Percentiles rank a stretch among this genome's conserved stretches.
These are phyloP conservation scores for Balamuthia mandrillaris DNA, from an alignment of 208 protist species.

Conservation along the genomic window DNA sequence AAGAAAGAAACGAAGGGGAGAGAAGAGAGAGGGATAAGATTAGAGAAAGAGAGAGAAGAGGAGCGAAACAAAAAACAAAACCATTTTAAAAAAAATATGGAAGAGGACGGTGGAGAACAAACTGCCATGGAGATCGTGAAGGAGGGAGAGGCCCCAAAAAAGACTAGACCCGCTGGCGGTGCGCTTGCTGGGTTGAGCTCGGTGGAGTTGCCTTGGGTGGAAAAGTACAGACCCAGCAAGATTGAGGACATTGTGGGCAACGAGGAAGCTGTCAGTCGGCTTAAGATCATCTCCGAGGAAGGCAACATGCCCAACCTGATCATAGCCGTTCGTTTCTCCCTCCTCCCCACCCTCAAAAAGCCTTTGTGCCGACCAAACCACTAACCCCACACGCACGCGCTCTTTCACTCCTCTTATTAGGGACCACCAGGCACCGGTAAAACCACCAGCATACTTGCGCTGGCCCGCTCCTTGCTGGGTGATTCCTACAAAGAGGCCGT, in stretches of 20 bases:
- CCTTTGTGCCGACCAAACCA: too few species aligned
- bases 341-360: not conserved
- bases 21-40: too few species aligned
- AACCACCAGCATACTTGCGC: conserved; percentile 94
- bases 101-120: too few species aligned
- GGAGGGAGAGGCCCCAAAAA: too few species aligned
- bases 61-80: too few species aligned
- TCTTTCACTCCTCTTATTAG: not conserved
- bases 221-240: conserved; percentile 95
- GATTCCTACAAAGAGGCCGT: conserved; percentile 87
- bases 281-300: conserved; percentile 87
- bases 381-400: not conserved
- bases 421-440: conserved; percentile 88
- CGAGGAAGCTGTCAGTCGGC: conserved; percentile 88
- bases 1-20: too few species aligned
- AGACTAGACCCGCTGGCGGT: too few species aligned
- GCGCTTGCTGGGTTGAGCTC: too few species aligned
- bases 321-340: conserved; percentile 69
- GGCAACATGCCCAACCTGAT: conserved; percentile 98
- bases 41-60: too few species aligned
- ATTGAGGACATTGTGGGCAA: conserved; percentile 97
- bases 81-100: too few species aligned
- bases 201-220: conserved; percentile 94
- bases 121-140: too few species aligned
- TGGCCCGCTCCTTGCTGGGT: conserved; percentile 89